Evolutionary conservation across 2,329 filamentous ascomycete genomes (phyloP), one percentile per base, ranked within the genome.

Genomic region (Blastomyces gilchristii): DNA sequence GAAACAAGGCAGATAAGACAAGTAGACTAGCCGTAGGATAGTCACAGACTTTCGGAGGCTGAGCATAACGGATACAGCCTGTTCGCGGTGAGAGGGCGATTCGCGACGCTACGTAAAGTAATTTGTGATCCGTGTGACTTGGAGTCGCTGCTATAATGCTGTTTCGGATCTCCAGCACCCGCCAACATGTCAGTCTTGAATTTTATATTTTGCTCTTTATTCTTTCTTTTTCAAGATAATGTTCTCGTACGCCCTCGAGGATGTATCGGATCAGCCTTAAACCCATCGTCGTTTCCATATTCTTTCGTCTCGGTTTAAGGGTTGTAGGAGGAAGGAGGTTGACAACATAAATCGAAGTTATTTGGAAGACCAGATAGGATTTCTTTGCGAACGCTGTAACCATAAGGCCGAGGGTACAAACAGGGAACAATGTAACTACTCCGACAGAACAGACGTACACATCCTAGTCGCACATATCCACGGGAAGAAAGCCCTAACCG

Each of bases 381-480:
- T 49, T 31, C 28, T 59, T n/a, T 59, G 57, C 18, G 43, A 37
- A 31, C 57, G 22, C 31, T 49, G 41, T 28, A 34, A 49, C 31
- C 49, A 59, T 8, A 34, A 47, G 57, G 28, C 41, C 16, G 56
- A 57, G 22, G 57, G 22, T 54, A 60, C 56, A 53, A 49, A 58
- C n/a, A 58, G 49, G 16, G 37, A 47, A 53, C 18, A 52, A 34
- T 37, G 57, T 57, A 53, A 58, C 53, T 49, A 62, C 59, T 62
- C 62, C 61, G 54, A 63, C 62, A 62, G 59, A 61, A 41, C 61
- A 53, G 61, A 57, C 31, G 61, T 65, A 54, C 65, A 64, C 61
- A 58, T 58, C 52, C 61, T 25, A 60, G 52, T 66, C 63, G 63
- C 63, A 65, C 65, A 66, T 60, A 53, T 58, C 60, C 59, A 63